phyloP scores from a whole-genome alignment of 2,329 filamentous ascomycete species.

The Aspergillus sp. region DNA sequence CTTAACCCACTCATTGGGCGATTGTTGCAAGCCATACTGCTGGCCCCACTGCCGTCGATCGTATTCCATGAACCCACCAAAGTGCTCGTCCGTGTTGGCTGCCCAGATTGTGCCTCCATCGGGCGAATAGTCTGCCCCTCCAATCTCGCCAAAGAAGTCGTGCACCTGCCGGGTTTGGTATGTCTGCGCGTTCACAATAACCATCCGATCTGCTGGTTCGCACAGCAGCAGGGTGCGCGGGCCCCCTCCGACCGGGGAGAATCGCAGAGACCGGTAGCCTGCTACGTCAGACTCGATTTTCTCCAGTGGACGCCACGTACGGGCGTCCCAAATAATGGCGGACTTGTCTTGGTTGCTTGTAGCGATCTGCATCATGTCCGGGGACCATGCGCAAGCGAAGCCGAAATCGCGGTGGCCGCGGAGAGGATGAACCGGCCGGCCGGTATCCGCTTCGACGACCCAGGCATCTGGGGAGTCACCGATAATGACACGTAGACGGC shows the following conservation, averaged over 20 bases:
- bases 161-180: slow-evolving; percentile 44
- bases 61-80: slow-evolving; percentile 48
- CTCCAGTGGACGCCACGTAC: slow-evolving; percentile 41
- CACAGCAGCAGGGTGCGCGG: slow-evolving; percentile 43
- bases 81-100: slow-evolving; percentile 43
- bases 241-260: slow-evolving; percentile 45
- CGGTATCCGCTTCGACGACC: slow-evolving; percentile 45
- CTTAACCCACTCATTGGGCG: slow-evolving; percentile 39
- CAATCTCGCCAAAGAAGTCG: slow-evolving; percentile 49
- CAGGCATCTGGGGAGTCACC: slow-evolving; percentile 44
- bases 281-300: slow-evolving; percentile 46
- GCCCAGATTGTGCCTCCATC: slow-evolving; percentile 45
- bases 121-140: slow-evolving; percentile 43
- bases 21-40: slow-evolving; percentile 31
- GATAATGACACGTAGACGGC: slow-evolving; percentile 45
- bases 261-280: slow-evolving; percentile 45
- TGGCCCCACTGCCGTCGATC: slow-evolving; percentile 41
- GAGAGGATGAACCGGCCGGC: slow-evolving; percentile 38
- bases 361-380: slow-evolving; percentile 48
- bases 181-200: slow-evolving; percentile 45
- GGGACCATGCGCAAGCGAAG: slow-evolving; percentile 49
- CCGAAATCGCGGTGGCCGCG: slow-evolving; percentile 45
- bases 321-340: slow-evolving; percentile 47
- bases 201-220: slow-evolving; percentile 47
- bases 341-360: slow-evolving; percentile 49